Conservation (phyloP, 495 filamentous ascomycete species). For the Aspergillus sclerotioniger region DNA sequence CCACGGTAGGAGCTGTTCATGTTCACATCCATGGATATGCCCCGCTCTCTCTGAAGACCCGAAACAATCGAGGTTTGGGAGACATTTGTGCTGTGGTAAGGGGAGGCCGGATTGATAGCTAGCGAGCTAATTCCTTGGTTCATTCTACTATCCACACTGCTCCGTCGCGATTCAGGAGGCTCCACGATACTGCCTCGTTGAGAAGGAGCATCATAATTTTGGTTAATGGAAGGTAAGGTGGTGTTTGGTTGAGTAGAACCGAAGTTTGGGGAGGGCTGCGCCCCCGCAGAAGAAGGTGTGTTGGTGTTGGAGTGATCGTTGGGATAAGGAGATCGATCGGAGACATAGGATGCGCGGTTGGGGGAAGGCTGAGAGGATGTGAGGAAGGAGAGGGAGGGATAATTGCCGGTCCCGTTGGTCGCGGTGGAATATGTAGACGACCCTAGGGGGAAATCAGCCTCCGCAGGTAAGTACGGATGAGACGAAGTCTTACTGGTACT, state of each 20-base stretch:
- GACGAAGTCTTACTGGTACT: conserved; percentile 42
- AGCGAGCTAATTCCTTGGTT: conserved; percentile 69
- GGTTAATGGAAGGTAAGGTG: conserved; percentile 51
- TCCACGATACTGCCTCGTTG: conserved; percentile 49
- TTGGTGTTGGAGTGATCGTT: conserved; percentile 44
- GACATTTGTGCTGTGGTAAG: conserved; percentile 73
- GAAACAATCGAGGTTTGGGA: conserved; percentile 73
- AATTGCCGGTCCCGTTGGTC: conserved; percentile 48
- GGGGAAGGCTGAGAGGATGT: conserved; percentile 52
- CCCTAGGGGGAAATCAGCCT: conserved; percentile 38
- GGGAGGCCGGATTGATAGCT: conserved; percentile 62
- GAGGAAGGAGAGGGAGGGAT: conserved; percentile 49
- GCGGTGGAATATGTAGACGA: conserved; percentile 55
- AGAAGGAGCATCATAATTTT: conserved; percentile 48
- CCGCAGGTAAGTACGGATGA: conserved; percentile 6
- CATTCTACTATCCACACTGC: conserved; percentile 75
- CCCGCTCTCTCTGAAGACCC: conserved; percentile 56
- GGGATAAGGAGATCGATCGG: conserved; percentile 46
- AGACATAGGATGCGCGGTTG: conserved; percentile 41
- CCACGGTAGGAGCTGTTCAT: conserved; percentile 59
- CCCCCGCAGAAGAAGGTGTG: conserved; percentile 45
- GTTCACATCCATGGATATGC: conserved; percentile 44
- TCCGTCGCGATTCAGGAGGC: conserved; percentile 60
- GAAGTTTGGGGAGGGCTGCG: conserved; percentile 47
- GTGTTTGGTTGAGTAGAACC: conserved; percentile 37